phyloP scores from a whole-genome alignment of 441 rosid species.

The Pelargonium cotyledonis region DNA sequence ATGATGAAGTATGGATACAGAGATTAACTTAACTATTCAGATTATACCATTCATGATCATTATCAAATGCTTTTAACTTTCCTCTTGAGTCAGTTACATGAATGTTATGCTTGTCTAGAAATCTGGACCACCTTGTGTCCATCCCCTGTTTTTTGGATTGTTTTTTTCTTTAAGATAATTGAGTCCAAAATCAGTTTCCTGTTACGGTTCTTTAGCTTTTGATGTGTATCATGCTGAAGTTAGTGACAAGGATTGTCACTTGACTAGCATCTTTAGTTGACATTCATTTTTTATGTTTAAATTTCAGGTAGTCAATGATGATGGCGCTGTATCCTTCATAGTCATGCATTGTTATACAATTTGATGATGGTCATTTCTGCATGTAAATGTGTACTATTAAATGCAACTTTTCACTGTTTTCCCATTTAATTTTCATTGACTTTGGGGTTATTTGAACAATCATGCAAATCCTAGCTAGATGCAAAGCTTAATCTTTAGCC shows the following conservation, averaged over 20 bases:
- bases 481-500: background rate
- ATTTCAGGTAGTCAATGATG: slow-evolving; percentile 74
- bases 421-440: background rate
- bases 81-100: background rate
- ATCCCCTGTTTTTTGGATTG: background rate
- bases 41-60: background rate
- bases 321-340: slow-evolving; percentile 82
- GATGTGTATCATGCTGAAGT: background rate
- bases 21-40: background rate
- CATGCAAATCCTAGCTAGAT: background rate
- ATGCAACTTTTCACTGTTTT: background rate
- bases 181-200: background rate
- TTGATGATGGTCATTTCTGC: slow-evolving; percentile 1
- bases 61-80: background rate
- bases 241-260: background rate
- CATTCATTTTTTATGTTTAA: slow-evolving; percentile 17
- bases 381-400: background rate
- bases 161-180: background rate
- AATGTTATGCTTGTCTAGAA: background rate
- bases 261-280: background rate
- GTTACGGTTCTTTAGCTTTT: background rate
- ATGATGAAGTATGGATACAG: background rate
- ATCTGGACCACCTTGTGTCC: background rate
- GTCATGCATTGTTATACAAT: background rate
- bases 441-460: background rate